Evolutionary conservation across 2,329 filamentous ascomycete genomes (phyloP).

Genomic region (Colletotrichum sp.): DNA sequence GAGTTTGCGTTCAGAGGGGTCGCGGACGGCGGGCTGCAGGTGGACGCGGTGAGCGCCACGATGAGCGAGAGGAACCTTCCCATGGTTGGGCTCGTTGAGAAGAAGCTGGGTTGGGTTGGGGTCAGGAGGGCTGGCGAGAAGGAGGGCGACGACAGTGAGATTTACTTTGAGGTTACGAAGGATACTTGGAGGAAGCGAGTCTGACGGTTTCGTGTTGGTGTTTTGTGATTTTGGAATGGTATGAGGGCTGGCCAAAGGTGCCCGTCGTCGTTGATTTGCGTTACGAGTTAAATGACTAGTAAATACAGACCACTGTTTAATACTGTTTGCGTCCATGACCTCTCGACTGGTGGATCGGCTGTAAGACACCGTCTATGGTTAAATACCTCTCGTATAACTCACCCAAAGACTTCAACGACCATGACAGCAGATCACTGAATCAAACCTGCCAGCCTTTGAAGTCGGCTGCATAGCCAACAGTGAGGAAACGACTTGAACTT

Average conservation of each 20-base stretch:
- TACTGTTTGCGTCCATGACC: background rate
- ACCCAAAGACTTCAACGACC: background rate
- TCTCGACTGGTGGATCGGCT: background rate
- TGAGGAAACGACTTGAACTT: background rate
- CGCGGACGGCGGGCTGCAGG: slow-evolving; percentile 27
- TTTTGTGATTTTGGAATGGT: background rate
- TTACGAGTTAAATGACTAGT: background rate
- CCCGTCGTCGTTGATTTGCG: background rate
- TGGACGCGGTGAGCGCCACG: slow-evolving; percentile 31
- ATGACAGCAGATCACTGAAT: background rate
- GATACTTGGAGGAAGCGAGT: slow-evolving; percentile 21
- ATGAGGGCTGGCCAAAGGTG: background rate
- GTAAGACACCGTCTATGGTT: background rate
- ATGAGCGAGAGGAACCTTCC: slow-evolving; percentile 26
- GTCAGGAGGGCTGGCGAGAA: background rate
- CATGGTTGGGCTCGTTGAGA: slow-evolving; percentile 27
- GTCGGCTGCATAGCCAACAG: background rate
- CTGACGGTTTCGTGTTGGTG: background rate
- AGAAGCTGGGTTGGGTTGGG: slow-evolving; percentile 28
- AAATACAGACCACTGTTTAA: background rate
- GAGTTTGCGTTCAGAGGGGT: slow-evolving; percentile 29
- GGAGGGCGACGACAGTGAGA: slow-evolving; percentile 17
- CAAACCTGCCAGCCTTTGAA: background rate
- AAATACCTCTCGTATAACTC: background rate
- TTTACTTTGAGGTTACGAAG: slow-evolving; percentile 29